phyloP scores from a whole-genome alignment of 495 filamentous ascomycete genomes.

The Tuber magnatum region DNA sequence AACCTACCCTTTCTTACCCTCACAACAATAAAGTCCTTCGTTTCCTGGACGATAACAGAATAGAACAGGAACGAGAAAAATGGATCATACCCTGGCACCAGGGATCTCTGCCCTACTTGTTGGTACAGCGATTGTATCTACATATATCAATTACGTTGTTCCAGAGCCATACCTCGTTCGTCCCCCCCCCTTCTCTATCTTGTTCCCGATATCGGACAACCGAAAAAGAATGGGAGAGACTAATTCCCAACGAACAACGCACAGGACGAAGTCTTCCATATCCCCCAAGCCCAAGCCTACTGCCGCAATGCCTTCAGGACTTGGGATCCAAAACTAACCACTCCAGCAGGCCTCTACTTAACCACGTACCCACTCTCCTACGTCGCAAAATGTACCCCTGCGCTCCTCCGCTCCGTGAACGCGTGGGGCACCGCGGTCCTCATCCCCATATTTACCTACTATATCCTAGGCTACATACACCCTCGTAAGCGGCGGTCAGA shows the following conservation, averaged over 20 bases:
- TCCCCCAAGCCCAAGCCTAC: slow-evolving; percentile 83
- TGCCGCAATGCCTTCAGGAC: slow-evolving; percentile 63
- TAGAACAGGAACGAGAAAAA: neutral
- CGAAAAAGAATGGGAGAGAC: slow-evolving; percentile 1
- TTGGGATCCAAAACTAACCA: slow-evolving; percentile 97
- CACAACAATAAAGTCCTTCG: neutral
- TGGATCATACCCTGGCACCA: slow-evolving; percentile 17
- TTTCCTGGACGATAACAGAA: neutral
- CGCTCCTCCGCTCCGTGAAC: slow-evolving; percentile 50
- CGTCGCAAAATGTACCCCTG: slow-evolving; percentile 46
- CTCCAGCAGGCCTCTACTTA: slow-evolving; percentile 74
- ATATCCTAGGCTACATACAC: slow-evolving; percentile 26
- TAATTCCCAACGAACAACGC: slow-evolving; percentile 11
- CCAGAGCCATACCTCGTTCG: slow-evolving; percentile 75
- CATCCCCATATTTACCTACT: slow-evolving; percentile 34
- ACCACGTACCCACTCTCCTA: slow-evolving; percentile 53
- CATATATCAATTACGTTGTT: slow-evolving; percentile 44
- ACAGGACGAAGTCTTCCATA: slow-evolving; percentile 91
- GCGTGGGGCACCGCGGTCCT: slow-evolving; percentile 45
- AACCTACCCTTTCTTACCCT: neutral
- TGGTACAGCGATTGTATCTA: slow-evolving; percentile 16
- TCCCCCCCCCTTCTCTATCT: slow-evolving; percentile 2
- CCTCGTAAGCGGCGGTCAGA: slow-evolving; percentile 4
- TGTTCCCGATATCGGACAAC: neutral
- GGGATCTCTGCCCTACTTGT: slow-evolving; percentile 22